Evolutionary conservation across 2,329 filamentous ascomycete species (phyloP), one percentile per base, ranked within the genome.

Genomic region (Fusarium sarcochroum): DNA sequence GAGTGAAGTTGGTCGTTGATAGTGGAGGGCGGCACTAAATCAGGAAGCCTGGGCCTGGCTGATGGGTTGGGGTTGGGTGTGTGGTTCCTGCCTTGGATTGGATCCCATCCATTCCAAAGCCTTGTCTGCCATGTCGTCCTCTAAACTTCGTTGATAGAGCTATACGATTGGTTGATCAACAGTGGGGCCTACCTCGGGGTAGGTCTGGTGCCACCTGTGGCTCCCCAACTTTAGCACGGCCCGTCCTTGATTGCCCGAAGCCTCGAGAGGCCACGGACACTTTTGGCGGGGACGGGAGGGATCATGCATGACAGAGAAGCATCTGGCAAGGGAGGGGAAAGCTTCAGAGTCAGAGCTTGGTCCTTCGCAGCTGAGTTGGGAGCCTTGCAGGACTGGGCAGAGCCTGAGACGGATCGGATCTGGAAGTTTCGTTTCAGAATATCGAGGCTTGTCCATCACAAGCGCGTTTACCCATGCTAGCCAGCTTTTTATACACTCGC

Each of bases 111-210:
- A 68, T 70, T 67, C 45, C 46, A 46, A 35, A 63, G 58, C 58
- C 63, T 61, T 67, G 67, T 52, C 67, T 67, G 64, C 48, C 49
- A 47, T 62, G 69, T 37, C 37, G 25, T 52, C 50, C 60, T 52
- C 42, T 55, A 35, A 60, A 34, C 45, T 40, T 25, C 55, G 20
- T 15, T 32, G 20, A 63, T 58, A 58, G 67, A 69, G 71, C 68
- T 73, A 77, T 74, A 75, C 77, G 74, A 79, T 79, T 79, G 77
- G 77, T 66, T 67, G 65, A 27, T 10, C 62, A 38, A 41, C 61
- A 63, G 56, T 44, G 58, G 69, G 63, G 67, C 56, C 48, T 37
- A 50, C 27, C 50, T 53, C 52, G 55, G 59, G 49, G 49, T 53
- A 67, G 50, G 66, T 68, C 65, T 62, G 48, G 55, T 66, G 67